phyloP scores from a whole-genome alignment of 495 filamentous ascomycete species.

The Xylaria palmicola region DNA sequence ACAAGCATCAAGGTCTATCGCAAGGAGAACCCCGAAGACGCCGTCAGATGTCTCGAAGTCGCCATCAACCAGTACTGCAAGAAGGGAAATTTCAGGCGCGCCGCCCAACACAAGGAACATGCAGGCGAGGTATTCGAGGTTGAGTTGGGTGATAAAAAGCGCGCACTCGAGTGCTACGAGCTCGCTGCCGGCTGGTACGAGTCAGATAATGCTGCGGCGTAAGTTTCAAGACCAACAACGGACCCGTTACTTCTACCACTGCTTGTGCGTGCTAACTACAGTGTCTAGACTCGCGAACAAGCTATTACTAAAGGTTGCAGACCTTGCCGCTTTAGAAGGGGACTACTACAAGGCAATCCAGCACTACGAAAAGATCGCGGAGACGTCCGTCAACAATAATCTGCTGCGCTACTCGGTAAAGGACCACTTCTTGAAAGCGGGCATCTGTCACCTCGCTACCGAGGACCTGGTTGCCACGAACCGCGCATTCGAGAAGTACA shows the following conservation, averaged over 20 bases:
- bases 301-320: constrained; percentile 82
- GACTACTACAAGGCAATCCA: constrained; percentile 81
- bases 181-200: constrained; percentile 85
- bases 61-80: constrained; percentile 77
- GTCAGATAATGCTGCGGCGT: constrained; percentile 81
- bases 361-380: constrained; percentile 77
- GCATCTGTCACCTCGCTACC: constrained; percentile 75
- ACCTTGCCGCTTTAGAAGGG: constrained; percentile 73
- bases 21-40: constrained; percentile 75
- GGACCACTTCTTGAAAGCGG: constrained; percentile 89
- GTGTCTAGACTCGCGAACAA: constrained; percentile 76
- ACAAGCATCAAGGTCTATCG: constrained; percentile 51
- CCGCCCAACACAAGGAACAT: constrained; percentile 83
- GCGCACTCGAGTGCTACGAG: constrained; percentile 76
- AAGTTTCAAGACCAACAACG: constrained; percentile 34
- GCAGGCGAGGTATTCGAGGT: constrained; percentile 79
- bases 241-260: background rate
- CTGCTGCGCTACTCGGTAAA: constrained; percentile 90
- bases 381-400: constrained; percentile 68
- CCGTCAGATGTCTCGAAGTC: constrained; percentile 67
- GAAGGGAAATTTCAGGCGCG: constrained; percentile 84
- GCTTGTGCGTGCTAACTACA: constrained; percentile 19
- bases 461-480: constrained; percentile 73
- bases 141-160: constrained; percentile 72
- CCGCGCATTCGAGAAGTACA: constrained; percentile 76